These are phyloP conservation scores for Poa annua DNA, from an alignment of 176 grass and related monocot genomes.

Conservation along the genomic window DNA sequence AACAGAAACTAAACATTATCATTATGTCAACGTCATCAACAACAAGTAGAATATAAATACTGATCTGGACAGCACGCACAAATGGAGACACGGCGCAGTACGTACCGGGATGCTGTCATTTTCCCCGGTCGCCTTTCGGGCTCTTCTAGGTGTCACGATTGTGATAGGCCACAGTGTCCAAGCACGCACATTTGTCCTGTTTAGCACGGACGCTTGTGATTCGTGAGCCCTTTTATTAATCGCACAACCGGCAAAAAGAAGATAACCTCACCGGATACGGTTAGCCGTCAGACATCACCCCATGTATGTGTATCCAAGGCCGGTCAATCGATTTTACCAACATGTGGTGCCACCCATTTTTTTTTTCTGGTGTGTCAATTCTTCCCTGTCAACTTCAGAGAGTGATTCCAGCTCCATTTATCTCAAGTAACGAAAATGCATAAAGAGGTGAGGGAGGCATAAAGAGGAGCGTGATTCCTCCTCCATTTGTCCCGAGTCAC, in stretches of 20 bases:
- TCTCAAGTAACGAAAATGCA: slow-evolving; percentile 27
- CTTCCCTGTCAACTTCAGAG: slow-evolving; percentile 27
- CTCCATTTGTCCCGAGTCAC: no score
- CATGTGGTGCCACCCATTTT: background rate
- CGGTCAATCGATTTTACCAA: background rate
- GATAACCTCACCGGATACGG: slow-evolving; percentile 11
- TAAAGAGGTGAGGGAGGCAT: background rate
- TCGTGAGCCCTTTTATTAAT: background rate
- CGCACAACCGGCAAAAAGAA: slow-evolving; percentile 13
- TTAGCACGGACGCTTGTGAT: slow-evolving; percentile 40
- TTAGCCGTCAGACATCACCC: slow-evolving; percentile 44
- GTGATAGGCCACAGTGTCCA: background rate
- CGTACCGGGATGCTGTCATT: background rate
- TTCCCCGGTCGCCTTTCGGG: background rate
- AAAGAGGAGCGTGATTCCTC: background rate
- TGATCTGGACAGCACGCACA: slow-evolving; percentile 18
- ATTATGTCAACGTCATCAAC: slow-evolving; percentile 4
- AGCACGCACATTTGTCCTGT: slow-evolving; percentile 41
- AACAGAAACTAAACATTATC: slow-evolving; percentile 18
- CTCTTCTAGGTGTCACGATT: slow-evolving; percentile 35
- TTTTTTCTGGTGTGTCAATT: background rate
- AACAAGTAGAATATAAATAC: background rate
- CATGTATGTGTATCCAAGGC: background rate
- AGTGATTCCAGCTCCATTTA: slow-evolving; percentile 55
- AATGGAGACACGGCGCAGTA: background rate